These are phyloP conservation scores for Solanum okadae DNA, from an alignment of 257 asterid species.

Conservation along the genomic window DNA sequence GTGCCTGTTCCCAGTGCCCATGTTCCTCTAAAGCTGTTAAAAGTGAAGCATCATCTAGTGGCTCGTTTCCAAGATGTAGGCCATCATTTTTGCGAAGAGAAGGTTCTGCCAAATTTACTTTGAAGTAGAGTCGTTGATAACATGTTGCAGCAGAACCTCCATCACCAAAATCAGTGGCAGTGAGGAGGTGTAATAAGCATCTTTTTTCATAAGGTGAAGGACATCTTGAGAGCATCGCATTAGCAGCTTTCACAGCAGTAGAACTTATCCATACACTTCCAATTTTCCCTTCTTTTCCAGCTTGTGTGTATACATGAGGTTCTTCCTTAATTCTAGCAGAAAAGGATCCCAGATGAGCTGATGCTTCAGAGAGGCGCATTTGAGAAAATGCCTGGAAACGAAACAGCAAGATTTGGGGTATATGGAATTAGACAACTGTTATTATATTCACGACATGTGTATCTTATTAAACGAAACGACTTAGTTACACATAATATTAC, in stretches of 20 bases:
- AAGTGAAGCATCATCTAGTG: slow-evolving; percentile 80
- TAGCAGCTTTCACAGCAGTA: slow-evolving; percentile 86
- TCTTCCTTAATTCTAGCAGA: slow-evolving; percentile 88
- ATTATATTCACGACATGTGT: not conserved
- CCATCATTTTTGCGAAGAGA: slow-evolving; percentile 69
- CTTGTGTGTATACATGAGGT: slow-evolving; percentile 32
- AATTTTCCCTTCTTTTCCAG: slow-evolving; percentile 52
- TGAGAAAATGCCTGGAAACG: slow-evolving; percentile 81
- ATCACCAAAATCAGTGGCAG: slow-evolving; percentile 85
- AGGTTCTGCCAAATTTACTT: slow-evolving; percentile 94
- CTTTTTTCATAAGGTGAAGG: slow-evolving; percentile 89
- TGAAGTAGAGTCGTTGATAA: slow-evolving; percentile 71
- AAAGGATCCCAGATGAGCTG: slow-evolving; percentile 93
- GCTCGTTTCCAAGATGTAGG: slow-evolving; percentile 74
- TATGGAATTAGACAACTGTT: slow-evolving; percentile 1
- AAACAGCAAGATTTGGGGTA: slow-evolving; percentile 6
- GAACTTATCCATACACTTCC: slow-evolving; percentile 62
- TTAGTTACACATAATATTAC: not conserved
- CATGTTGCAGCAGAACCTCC: slow-evolving; percentile 70
- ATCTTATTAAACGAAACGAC: not conserved
- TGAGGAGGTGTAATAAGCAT: slow-evolving; percentile 85
- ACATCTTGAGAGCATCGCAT: slow-evolving; percentile 71
- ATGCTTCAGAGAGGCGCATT: slow-evolving; percentile 93
- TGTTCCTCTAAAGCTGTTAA: slow-evolving; percentile 63
- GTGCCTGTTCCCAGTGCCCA: slow-evolving; percentile 98